A percentile compares a stretch with the other conserved stretches of the same genome.
Conservation (phyloP, 2,329 filamentous ascomycete genomes). For the Cytospora paraplurivora region DNA sequence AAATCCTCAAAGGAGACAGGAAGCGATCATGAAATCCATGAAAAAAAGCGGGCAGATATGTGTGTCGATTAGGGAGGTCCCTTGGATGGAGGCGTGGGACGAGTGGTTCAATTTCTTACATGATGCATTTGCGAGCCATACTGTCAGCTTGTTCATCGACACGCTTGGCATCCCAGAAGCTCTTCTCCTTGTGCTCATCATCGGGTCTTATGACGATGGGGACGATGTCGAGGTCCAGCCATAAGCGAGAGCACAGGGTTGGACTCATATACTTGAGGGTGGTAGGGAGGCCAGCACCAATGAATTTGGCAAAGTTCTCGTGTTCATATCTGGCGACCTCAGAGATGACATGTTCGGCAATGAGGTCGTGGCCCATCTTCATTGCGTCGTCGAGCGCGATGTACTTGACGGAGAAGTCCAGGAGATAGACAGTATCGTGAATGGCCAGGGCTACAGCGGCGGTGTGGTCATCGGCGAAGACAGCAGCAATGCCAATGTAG, state of each 20-base stretch:
- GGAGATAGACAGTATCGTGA: slow-evolving; percentile 73
- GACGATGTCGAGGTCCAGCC: slow-evolving; percentile 76
- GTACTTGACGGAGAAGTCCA: slow-evolving; percentile 70
- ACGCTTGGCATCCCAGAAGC: slow-evolving; percentile 48
- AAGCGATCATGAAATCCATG: neutral
- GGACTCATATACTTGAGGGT: slow-evolving; percentile 63
- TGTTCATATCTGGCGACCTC: slow-evolving; percentile 62
- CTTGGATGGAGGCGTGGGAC: no score
- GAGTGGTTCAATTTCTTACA: slow-evolving; percentile 49
- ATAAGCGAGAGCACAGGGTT: slow-evolving; percentile 68
- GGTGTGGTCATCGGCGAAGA: slow-evolving; percentile 51
- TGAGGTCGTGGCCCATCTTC: slow-evolving; percentile 46
- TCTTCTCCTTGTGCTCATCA: slow-evolving; percentile 44
- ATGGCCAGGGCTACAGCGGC: slow-evolving; percentile 67
- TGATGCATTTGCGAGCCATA: slow-evolving; percentile 76
- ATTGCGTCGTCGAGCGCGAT: slow-evolving; percentile 49
- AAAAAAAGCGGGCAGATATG: neutral
- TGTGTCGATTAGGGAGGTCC: slow-evolving; percentile 7
- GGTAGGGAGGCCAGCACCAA: slow-evolving; percentile 70
- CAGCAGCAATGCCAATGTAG: slow-evolving; percentile 64
- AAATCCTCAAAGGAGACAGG: neutral
- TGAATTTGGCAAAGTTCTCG: slow-evolving; percentile 71
- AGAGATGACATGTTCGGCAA: slow-evolving; percentile 62
- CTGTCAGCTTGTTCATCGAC: slow-evolving; percentile 82
- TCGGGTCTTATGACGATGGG: slow-evolving; percentile 64